A percentile compares a stretch with the other conserved stretches of the same genome.
Evolutionary conservation across 2,329 filamentous ascomycete genomes (phyloP).

Genomic region (Madurella fahalii): DNA sequence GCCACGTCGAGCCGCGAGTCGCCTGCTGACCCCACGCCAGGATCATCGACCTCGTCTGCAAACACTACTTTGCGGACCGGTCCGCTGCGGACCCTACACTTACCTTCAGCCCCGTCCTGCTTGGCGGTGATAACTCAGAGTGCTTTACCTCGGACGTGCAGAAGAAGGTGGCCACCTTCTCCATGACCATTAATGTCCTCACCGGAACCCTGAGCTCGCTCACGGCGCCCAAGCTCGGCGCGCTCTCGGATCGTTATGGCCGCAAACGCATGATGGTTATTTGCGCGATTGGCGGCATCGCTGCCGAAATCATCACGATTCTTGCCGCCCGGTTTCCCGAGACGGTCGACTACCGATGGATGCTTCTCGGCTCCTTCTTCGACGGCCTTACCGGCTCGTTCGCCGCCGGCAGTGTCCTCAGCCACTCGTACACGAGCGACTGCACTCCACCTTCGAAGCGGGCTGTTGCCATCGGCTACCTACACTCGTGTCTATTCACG

Average conservation of each 20-base stretch:
- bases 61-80: conserved; percentile 71
- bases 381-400: conserved; percentile 89
- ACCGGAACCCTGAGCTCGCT: conserved; percentile 76
- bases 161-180: conserved; percentile 71
- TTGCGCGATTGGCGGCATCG: conserved; percentile 68
- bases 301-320: conserved; percentile 73
- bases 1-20: not conserved
- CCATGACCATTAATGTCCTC: conserved; percentile 68
- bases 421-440: conserved; percentile 84
- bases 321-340: conserved; percentile 73
- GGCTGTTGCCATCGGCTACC: conserved; percentile 80
- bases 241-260: conserved; percentile 82
- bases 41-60: conserved; percentile 78
- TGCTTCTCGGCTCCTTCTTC: conserved; percentile 70
- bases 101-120: conserved; percentile 58
- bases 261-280: conserved; percentile 70
- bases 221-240: conserved; percentile 75
- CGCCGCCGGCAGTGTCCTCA: conserved; percentile 70
- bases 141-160: conserved; percentile 79
- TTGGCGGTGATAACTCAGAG: conserved; percentile 69
- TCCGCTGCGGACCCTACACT: conserved; percentile 55
- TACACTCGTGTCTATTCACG: conserved; percentile 82
- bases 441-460: conserved; percentile 77
- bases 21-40: conserved; percentile 31
- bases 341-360: conserved; percentile 67